Evolutionary conservation across 495 filamentous ascomycete species (phyloP).

Genomic region (Penicillium robsamsonii): DNA sequence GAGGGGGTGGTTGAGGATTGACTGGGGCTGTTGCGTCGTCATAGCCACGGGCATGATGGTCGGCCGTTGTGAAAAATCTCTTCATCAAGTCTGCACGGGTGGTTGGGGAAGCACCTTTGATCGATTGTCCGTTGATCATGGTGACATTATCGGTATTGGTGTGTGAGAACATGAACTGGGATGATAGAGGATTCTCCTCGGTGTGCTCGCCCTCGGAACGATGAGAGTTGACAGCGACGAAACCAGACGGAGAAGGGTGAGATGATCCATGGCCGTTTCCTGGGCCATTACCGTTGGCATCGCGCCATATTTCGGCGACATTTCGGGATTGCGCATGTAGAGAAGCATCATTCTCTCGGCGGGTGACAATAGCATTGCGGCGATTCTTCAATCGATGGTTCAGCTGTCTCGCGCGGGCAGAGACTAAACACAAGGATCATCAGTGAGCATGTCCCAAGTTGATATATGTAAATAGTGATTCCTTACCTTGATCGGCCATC

Average conservation of each 20-base stretch:
- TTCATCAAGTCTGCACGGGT: slow-evolving; percentile 53
- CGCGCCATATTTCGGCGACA: slow-evolving; percentile 39
- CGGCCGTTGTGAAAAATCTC: slow-evolving; percentile 57
- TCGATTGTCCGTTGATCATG: slow-evolving; percentile 49
- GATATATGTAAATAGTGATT: neutral
- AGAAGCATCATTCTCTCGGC: slow-evolving; percentile 51
- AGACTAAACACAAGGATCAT: slow-evolving; percentile 49
- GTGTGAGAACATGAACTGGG: slow-evolving; percentile 44
- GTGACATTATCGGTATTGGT: slow-evolving; percentile 47
- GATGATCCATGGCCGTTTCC: slow-evolving; percentile 31
- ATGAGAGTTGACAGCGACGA: slow-evolving; percentile 57
- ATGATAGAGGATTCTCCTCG: slow-evolving; percentile 35
- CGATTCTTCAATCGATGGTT: slow-evolving; percentile 78
- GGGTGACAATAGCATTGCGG: slow-evolving; percentile 64
- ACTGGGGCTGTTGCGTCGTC: slow-evolving; percentile 30
- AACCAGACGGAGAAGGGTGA: slow-evolving; percentile 47
- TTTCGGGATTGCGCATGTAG: slow-evolving; percentile 34
- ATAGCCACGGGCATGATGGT: slow-evolving; percentile 43
- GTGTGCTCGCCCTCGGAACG: slow-evolving; percentile 33
- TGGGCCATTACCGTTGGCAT: slow-evolving; percentile 29
- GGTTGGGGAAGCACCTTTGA: slow-evolving; percentile 53
- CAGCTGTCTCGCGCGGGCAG: slow-evolving; percentile 74
- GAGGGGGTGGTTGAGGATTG: slow-evolving; percentile 33
- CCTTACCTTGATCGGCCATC: slow-evolving; percentile 74
- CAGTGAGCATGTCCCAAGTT: neutral